Conservation (phyloP, 1,284 basidiomycete genomes). For the Cryptococcus maquisensis region DNA sequence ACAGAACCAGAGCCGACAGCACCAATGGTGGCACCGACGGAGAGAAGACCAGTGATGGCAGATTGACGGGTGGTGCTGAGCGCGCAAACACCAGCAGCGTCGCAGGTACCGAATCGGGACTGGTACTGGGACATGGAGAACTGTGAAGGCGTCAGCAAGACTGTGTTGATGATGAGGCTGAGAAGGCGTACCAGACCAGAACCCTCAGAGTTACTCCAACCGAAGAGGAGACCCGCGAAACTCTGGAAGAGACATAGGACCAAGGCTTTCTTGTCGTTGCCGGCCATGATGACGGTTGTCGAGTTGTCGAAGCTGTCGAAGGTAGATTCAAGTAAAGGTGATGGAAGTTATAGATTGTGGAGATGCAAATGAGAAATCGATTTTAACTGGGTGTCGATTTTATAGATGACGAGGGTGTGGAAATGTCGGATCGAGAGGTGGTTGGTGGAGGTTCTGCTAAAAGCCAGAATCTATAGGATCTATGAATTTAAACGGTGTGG, state of each 20-base stretch:
- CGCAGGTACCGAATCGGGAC: slow-evolving; percentile 28
- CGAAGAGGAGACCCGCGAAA: slow-evolving; percentile 40
- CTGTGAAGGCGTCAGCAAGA: slow-evolving; percentile 9
- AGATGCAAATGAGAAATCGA: neutral
- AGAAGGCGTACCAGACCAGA: slow-evolving; percentile 24
- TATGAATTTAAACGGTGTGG: too few relatives aligned
- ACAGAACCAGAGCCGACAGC: slow-evolving; percentile 42
- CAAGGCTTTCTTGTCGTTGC: slow-evolving; percentile 31
- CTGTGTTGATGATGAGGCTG: neutral
- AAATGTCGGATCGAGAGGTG: too few relatives aligned
- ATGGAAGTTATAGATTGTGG: neutral
- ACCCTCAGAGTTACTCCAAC: slow-evolving; percentile 40
- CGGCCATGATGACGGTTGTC: slow-evolving; percentile 11
- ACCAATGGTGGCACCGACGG: slow-evolving; percentile 44
- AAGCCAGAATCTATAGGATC: too few relatives aligned
- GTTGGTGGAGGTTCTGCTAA: too few relatives aligned
- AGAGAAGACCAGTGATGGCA: slow-evolving; percentile 45
- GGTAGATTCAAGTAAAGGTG: neutral
- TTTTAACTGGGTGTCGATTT: too few relatives aligned
- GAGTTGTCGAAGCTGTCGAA: neutral
- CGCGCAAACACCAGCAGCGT: slow-evolving; percentile 18
- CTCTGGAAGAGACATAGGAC: slow-evolving; percentile 41
- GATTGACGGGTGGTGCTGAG: slow-evolving; percentile 36
- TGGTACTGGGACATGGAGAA: slow-evolving; percentile 29
- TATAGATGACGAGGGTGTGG: too few relatives aligned